Evolutionary conservation across 2,329 filamentous ascomycete species (phyloP).

Genomic region (Penicillium sp.): DNA sequence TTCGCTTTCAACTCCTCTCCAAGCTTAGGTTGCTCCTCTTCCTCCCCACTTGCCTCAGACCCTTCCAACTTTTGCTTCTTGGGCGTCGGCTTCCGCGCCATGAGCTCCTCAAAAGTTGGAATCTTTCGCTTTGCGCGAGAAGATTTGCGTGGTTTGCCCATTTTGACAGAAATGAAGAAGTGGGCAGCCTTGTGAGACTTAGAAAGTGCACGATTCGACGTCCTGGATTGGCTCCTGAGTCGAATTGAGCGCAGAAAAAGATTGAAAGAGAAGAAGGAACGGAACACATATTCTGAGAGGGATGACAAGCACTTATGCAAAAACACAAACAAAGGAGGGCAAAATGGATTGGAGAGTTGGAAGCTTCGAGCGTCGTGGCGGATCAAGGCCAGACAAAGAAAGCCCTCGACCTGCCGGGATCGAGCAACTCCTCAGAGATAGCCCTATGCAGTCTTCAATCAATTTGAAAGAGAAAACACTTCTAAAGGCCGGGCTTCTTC

Average conservation of each 20-base stretch:
- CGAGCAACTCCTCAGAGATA: background rate
- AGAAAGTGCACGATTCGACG: background rate
- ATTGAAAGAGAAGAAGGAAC: background rate
- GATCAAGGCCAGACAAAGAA: background rate
- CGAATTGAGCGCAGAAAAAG: background rate
- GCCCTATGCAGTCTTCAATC: background rate
- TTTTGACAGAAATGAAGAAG: background rate
- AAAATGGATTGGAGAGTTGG: background rate
- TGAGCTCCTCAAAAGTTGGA: too few species aligned
- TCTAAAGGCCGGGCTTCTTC: background rate
- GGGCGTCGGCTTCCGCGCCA: too few species aligned
- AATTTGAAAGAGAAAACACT: background rate
- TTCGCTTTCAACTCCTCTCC: background rate
- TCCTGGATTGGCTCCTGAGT: too few species aligned
- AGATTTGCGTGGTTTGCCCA: background rate
- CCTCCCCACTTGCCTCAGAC: too few species aligned
- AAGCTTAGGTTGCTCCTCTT: background rate
- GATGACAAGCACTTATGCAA: background rate
- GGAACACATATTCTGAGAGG: background rate
- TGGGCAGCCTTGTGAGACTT: background rate
- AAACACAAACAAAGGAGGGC: background rate
- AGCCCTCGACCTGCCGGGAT: background rate
- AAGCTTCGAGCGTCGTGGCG: background rate
- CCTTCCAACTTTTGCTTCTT: too few species aligned
- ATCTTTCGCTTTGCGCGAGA: background rate